phyloP scores from a whole-genome alignment of 371 early-diverging fungal species.

The Dichotomocladium elegans region DNA sequence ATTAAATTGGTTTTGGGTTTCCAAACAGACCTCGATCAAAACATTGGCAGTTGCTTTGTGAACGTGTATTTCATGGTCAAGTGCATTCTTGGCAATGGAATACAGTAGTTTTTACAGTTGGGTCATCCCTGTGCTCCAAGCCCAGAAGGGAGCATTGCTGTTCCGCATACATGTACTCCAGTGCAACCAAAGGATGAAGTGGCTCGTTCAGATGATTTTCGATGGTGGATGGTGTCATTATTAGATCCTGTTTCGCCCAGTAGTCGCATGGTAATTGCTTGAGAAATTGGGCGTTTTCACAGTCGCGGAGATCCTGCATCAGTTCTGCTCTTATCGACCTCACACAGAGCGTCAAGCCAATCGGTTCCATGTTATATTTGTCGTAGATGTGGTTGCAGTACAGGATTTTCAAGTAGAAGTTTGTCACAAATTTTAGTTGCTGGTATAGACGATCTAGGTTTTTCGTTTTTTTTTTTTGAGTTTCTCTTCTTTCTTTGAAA shows the following conservation, averaged over 20 bases:
- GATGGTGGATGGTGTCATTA: constrained; percentile 2
- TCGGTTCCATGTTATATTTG: too few species aligned
- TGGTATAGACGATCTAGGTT: too few species aligned
- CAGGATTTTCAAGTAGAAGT: too few species aligned
- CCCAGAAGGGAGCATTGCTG: not conserved
- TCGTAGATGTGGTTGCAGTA: too few species aligned
- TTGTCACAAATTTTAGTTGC: too few species aligned
- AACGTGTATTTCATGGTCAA: not conserved
- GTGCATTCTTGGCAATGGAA: not conserved
- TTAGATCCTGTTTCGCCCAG: constrained; percentile 1
- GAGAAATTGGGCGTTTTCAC: not conserved
- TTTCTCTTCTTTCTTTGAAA: too few species aligned
- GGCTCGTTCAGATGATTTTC: not conserved
- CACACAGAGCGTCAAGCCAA: too few species aligned
- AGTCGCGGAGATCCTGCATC: too few species aligned
- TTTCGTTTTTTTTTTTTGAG: too few species aligned
- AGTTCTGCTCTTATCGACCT: too few species aligned
- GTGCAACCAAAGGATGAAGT: constrained; percentile 6
- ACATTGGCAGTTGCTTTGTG: not conserved
- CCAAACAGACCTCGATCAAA: constrained; percentile 1
- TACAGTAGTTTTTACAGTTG: constrained; percentile 6
- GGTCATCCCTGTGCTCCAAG: constrained; percentile 5
- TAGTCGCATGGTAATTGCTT: not conserved
- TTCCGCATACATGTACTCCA: constrained; percentile 1
- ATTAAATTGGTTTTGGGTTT: constrained; percentile 10